phyloP scores from a whole-genome alignment of 2,329 filamentous ascomycete species.

The Aspergillus brunneoviolaceus region DNA sequence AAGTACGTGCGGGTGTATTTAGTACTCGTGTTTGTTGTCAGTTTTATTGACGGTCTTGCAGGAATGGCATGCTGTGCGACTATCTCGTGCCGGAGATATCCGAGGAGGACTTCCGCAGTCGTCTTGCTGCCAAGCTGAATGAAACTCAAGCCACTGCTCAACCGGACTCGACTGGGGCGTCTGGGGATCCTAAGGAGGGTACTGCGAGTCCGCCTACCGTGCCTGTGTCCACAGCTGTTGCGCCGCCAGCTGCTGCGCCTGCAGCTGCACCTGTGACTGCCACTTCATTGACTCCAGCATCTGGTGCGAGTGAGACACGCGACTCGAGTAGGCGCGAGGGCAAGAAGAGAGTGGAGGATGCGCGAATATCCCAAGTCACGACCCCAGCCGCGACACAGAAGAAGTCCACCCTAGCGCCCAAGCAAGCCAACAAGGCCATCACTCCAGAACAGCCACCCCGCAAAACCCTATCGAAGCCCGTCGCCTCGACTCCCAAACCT shows the following conservation, averaged over 20 bases:
- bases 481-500: slow-evolving; percentile 12
- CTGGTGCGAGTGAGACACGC: not conserved
- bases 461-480: not conserved
- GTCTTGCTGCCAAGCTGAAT: slow-evolving; percentile 50
- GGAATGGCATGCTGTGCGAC: slow-evolving; percentile 73
- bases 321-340: slow-evolving; percentile 1
- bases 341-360: slow-evolving; percentile 2
- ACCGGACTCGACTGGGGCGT: not conserved
- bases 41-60: slow-evolving; percentile 32
- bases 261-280: not conserved
- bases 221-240: slow-evolving; percentile 1
- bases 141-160: slow-evolving; percentile 14
- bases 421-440: not conserved
- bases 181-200: slow-evolving; percentile 7
- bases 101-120: slow-evolving; percentile 65
- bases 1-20: slow-evolving; percentile 50
- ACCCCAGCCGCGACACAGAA: slow-evolving; percentile 54
- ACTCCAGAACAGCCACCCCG: not conserved
- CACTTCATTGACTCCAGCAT: not conserved
- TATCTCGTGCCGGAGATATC: slow-evolving; percentile 66
- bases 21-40: not conserved
- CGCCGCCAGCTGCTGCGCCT: not conserved
- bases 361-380: not conserved
- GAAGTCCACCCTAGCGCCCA: slow-evolving; percentile 29
- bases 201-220: slow-evolving; percentile 3